Conservation (phyloP, 2,329 filamentous ascomycete genomes). For the Graphilbum fragrans region DNA sequence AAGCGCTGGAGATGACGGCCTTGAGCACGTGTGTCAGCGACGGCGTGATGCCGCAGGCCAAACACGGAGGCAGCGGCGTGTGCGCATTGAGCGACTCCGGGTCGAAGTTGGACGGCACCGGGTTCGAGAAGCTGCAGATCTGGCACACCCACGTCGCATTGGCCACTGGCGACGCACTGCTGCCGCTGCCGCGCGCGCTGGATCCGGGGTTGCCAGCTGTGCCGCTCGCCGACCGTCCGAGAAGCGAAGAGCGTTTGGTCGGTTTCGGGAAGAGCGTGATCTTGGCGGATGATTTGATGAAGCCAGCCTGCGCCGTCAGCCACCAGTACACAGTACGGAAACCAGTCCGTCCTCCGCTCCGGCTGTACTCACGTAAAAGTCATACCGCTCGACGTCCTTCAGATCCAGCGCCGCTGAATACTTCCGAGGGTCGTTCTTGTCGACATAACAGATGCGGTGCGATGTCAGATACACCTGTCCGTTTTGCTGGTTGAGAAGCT, state of each 20-base stretch:
- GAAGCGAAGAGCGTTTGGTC: constrained; percentile 49
- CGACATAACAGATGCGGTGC: constrained; percentile 90
- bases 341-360: too few relatives aligned
- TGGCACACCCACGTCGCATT: constrained; percentile 87
- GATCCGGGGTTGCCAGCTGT: constrained; percentile 28
- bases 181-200: constrained; percentile 18
- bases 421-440: constrained; percentile 72
- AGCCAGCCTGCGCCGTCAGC: constrained; percentile 52
- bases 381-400: constrained; percentile 80
- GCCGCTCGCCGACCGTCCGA: constrained; percentile 25
- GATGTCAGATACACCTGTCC: constrained; percentile 95
- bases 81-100: constrained; percentile 66
- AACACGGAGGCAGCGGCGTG: constrained; percentile 72
- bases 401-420: constrained; percentile 77
- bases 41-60: constrained; percentile 90
- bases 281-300: constrained; percentile 90
- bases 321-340: too few relatives aligned
- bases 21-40: constrained; percentile 73
- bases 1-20: constrained; percentile 67
- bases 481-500: constrained; percentile 87
- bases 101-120: constrained; percentile 87
- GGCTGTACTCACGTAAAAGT: constrained; percentile 59
- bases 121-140: constrained; percentile 91
- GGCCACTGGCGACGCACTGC: constrained; percentile 25
- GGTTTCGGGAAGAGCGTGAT: constrained; percentile 80